These are phyloP conservation scores for Imleria badia DNA, from an alignment of 768 basidiomycete species.

Conservation along the genomic window DNA sequence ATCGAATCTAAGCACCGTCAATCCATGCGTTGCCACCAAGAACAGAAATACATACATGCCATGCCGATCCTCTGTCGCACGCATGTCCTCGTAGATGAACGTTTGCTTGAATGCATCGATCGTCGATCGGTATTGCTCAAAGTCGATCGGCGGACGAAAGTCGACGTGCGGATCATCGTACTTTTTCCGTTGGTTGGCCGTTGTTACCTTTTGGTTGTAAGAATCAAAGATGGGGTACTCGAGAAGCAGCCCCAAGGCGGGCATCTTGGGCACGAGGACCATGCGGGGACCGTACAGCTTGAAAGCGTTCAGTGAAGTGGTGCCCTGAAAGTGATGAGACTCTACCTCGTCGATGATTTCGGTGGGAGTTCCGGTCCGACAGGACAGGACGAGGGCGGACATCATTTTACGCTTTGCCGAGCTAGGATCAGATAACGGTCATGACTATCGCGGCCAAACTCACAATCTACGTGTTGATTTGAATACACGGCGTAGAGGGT, in stretches of 20 bases:
- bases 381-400: slow-evolving; percentile 73
- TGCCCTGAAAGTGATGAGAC: background rate
- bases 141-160: slow-evolving; percentile 71
- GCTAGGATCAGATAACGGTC: slow-evolving; percentile 8
- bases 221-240: slow-evolving; percentile 82
- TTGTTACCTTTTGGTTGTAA: slow-evolving; percentile 62
- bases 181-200: slow-evolving; percentile 41
- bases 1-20: slow-evolving; percentile 58
- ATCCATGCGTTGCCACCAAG: background rate
- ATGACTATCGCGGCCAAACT: slow-evolving; percentile 11
- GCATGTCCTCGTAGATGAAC: slow-evolving; percentile 86
- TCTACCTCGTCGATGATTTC: slow-evolving; percentile 71
- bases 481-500: slow-evolving; percentile 22
- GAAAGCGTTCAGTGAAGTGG: background rate
- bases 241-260: slow-evolving; percentile 87
- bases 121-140: slow-evolving; percentile 59
- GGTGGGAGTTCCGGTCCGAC: slow-evolving; percentile 73
- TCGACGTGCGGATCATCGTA: slow-evolving; percentile 54
- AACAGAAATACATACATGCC: slow-evolving; percentile 58
- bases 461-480: slow-evolving; percentile 28
- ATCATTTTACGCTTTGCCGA: slow-evolving; percentile 92
- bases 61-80: slow-evolving; percentile 74
- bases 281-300: slow-evolving; percentile 75
- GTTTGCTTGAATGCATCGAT: slow-evolving; percentile 84
- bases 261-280: slow-evolving; percentile 93